A percentile compares a stretch with the other conserved stretches of the same genome.
Evolutionary conservation across 805 yeast genomes (phyloP).

Genomic region (Saturnispora bothae): DNA sequence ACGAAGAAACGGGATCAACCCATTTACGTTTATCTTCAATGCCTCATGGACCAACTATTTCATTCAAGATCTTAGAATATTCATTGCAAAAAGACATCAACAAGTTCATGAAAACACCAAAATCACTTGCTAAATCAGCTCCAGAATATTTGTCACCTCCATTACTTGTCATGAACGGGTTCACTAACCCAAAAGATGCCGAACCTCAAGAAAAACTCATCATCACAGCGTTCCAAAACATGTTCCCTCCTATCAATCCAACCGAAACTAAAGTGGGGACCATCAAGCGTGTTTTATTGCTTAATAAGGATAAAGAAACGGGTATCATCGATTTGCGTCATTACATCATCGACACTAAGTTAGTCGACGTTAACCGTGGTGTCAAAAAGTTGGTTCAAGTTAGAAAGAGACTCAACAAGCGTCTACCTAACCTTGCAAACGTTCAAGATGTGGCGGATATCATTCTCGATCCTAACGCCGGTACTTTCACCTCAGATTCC

Average conservation of each 20-base stretch:
- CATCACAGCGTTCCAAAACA: slow-evolving; percentile 85
- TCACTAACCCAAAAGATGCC: slow-evolving; percentile 54
- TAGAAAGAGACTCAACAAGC: slow-evolving; percentile 48
- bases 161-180: slow-evolving; percentile 85
- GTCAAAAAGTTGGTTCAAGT: slow-evolving; percentile 60
- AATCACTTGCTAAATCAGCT: slow-evolving; percentile 56
- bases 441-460: slow-evolving; percentile 74
- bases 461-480: slow-evolving; percentile 64
- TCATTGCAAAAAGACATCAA: slow-evolving; percentile 76
- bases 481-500: slow-evolving; percentile 69
- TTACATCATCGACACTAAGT: slow-evolving; percentile 75
- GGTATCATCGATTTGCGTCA: slow-evolving; percentile 81
- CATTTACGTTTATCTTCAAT: slow-evolving; percentile 75
- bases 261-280: slow-evolving; percentile 61
- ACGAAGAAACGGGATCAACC: slow-evolving; percentile 65
- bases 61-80: slow-evolving; percentile 68
- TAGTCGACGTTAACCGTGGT: slow-evolving; percentile 66
- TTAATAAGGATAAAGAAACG: slow-evolving; percentile 61
- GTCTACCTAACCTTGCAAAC: slow-evolving; percentile 57
- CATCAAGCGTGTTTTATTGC: slow-evolving; percentile 76
- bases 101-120: slow-evolving; percentile 62
- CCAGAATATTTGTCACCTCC: slow-evolving; percentile 72
- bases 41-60: slow-evolving; percentile 91
- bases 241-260: slow-evolving; percentile 93
- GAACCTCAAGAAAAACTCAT: slow-evolving; percentile 68